Evolutionary conservation across 129 eudicot species (phyloP).

Genomic region (Chrysanthemum makinoi): DNA sequence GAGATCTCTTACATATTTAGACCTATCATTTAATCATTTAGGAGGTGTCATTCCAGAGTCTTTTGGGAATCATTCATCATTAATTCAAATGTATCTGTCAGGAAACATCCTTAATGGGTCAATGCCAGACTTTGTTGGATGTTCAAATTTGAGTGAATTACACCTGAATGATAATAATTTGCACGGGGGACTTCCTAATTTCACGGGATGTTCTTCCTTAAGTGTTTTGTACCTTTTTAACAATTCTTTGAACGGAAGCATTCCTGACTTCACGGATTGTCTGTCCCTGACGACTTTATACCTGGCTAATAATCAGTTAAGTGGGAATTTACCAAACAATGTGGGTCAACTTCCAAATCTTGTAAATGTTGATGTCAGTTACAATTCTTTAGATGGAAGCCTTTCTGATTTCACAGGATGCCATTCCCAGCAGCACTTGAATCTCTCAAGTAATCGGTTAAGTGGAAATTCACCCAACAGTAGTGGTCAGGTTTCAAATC

Average conservation of each 20-base stretch:
- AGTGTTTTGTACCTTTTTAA: neutral
- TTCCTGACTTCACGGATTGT: slow-evolving; percentile 1
- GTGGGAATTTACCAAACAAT: neutral
- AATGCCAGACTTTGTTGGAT: slow-evolving; percentile 13
- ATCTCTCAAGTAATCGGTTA: slow-evolving; percentile 5
- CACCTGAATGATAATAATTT: neutral
- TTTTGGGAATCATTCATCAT: slow-evolving; percentile 17
- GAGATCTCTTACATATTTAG: slow-evolving; percentile 1
- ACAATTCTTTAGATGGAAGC: slow-evolving; percentile 7
- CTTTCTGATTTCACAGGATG: neutral
- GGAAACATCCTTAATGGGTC: slow-evolving; percentile 29
- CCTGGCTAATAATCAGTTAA: slow-evolving; percentile 9
- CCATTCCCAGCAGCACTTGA: neutral
- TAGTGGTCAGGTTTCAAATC: slow-evolving; percentile 3
- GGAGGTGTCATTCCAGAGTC: slow-evolving; percentile 14
- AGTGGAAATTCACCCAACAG: neutral
- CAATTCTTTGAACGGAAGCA: neutral
- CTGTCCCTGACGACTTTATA: neutral
- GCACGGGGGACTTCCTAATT: neutral
- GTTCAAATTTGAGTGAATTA: slow-evolving; percentile 5
- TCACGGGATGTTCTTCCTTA: neutral
- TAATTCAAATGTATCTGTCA: slow-evolving; percentile 16
- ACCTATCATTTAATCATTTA: slow-evolving; percentile 9
- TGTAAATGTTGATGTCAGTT: neutral
- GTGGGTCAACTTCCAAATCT: slow-evolving; percentile 16